These are phyloP conservation scores for Cladophialophora yegresii DNA, from an alignment of 2,329 filamentous ascomycete genomes.

Conservation along the genomic window DNA sequence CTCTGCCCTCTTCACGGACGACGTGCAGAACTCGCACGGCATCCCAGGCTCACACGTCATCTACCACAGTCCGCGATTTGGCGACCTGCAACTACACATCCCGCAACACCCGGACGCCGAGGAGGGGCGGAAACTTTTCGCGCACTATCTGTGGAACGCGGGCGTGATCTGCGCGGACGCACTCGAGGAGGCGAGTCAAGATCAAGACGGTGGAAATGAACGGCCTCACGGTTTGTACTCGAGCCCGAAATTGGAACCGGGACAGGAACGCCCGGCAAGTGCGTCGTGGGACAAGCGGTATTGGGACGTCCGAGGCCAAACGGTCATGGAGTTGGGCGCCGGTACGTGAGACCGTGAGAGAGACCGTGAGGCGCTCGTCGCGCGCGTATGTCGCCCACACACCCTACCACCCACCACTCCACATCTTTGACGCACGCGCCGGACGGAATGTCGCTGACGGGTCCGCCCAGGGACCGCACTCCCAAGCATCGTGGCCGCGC, in stretches of 20 bases:
- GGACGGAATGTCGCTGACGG: background rate
- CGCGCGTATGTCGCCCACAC: background rate
- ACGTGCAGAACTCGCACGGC: constrained; percentile 57
- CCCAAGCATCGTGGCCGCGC: constrained; percentile 44
- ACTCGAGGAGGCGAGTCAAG: constrained; percentile 42
- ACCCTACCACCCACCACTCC: too few species aligned
- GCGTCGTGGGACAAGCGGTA: constrained; percentile 33
- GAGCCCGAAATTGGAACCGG: too few species aligned
- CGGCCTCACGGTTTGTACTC: constrained; percentile 23
- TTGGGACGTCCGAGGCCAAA: constrained; percentile 53
- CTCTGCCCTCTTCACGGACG: constrained; percentile 58
- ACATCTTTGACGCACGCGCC: background rate
- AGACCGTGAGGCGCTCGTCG: background rate
- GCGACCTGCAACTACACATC: constrained; percentile 45
- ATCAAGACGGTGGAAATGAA: too few species aligned
- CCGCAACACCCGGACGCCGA: constrained; percentile 52
- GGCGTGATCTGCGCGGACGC: constrained; percentile 48
- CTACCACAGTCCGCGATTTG: constrained; percentile 51
- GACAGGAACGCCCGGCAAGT: background rate
- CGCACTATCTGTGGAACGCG: constrained; percentile 63
- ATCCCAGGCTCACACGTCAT: constrained; percentile 54
- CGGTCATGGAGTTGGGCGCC: constrained; percentile 61
- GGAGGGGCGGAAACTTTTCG: constrained; percentile 56
- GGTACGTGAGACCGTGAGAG: constrained; percentile 50
- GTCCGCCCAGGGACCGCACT: constrained; percentile 44